Conservation (phyloP, 805 yeast genomes). For the Saccharomycopsis sp. region DNA sequence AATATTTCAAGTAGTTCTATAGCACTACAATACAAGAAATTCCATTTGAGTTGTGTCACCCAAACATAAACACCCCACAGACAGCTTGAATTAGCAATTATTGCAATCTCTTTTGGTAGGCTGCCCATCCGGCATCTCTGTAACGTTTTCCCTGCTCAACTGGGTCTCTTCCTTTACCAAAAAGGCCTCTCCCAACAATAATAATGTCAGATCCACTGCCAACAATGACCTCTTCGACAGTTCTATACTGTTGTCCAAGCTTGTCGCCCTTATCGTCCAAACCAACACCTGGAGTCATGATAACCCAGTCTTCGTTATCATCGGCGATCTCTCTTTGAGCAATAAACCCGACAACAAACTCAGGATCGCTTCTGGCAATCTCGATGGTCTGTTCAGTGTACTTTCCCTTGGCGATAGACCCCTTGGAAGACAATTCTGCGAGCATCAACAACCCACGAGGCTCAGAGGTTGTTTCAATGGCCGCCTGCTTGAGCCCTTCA, state of each 20-base stretch:
- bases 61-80: too few species aligned
- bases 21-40: too few species aligned
- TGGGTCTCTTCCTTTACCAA: slow-evolving; percentile 92
- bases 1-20: too few species aligned
- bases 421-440: slow-evolving; percentile 92
- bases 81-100: too few species aligned
- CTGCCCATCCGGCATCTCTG: slow-evolving; percentile 91
- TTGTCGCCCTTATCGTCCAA: slow-evolving; percentile 94
- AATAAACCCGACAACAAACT: slow-evolving; percentile 92
- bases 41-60: too few species aligned
- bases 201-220: slow-evolving; percentile 86
- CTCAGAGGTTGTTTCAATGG: slow-evolving; percentile 54
- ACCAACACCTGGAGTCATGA: slow-evolving; percentile 98
- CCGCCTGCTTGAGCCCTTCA: slow-evolving; percentile 78
- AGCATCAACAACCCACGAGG: slow-evolving; percentile 90
- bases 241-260: slow-evolving; percentile 93
- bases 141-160: slow-evolving; percentile 81
- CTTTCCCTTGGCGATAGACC: slow-evolving; percentile 87
- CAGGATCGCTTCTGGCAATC: slow-evolving; percentile 79
- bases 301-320: slow-evolving; percentile 89
- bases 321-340: slow-evolving; percentile 86
- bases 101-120: slow-evolving; percentile 49
- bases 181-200: slow-evolving; percentile 97
- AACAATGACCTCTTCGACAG: slow-evolving; percentile 73
- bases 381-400: slow-evolving; percentile 85